Percentiles rank a stretch among this genome's conserved stretches.
phyloP scores from a whole-genome alignment of 1,284 basidiomycete species.

The Pyrrhoderma noxium region DNA sequence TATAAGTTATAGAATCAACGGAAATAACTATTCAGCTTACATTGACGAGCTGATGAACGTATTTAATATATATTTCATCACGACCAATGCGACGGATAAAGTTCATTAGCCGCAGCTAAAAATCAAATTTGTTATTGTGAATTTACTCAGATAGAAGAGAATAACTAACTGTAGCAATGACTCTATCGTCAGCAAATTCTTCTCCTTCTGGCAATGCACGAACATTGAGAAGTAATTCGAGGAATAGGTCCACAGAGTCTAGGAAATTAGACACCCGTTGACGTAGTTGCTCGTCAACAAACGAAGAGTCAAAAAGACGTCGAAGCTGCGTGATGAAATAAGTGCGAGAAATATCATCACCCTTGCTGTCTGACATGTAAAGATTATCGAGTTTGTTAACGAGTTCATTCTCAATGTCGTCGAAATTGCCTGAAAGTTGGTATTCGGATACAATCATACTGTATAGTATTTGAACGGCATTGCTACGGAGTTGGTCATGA shows the following conservation, averaged over 20 bases:
- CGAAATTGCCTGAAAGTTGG: slow-evolving; percentile 73
- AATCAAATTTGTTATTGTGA: neutral
- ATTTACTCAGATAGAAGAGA: neutral
- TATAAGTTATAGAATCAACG: slow-evolving; percentile 14
- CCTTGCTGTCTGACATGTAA: slow-evolving; percentile 86
- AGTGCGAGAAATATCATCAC: slow-evolving; percentile 83
- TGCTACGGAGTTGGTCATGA: slow-evolving; percentile 86
- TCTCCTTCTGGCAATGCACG: slow-evolving; percentile 93
- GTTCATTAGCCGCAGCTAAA: slow-evolving; percentile 81
- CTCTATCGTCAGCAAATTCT: slow-evolving; percentile 89
- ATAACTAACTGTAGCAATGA: slow-evolving; percentile 72
- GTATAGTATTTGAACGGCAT: slow-evolving; percentile 88
- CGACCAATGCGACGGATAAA: slow-evolving; percentile 83
- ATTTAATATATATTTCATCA: slow-evolving; percentile 89
- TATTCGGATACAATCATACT: slow-evolving; percentile 96
- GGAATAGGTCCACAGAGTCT: slow-evolving; percentile 87
- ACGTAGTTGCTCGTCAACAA: slow-evolving; percentile 74
- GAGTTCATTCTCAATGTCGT: slow-evolving; percentile 89
- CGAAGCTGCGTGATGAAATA: slow-evolving; percentile 94
- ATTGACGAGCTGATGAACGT: slow-evolving; percentile 89
- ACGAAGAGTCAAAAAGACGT: slow-evolving; percentile 76
- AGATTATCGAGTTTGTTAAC: slow-evolving; percentile 90
- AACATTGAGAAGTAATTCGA: slow-evolving; percentile 87
- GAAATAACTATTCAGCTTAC: slow-evolving; percentile 40
- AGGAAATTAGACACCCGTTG: slow-evolving; percentile 78